Evolutionary conservation across 139 green algal species (phyloP).

Genomic region (Chlorella ohadii): DNA sequence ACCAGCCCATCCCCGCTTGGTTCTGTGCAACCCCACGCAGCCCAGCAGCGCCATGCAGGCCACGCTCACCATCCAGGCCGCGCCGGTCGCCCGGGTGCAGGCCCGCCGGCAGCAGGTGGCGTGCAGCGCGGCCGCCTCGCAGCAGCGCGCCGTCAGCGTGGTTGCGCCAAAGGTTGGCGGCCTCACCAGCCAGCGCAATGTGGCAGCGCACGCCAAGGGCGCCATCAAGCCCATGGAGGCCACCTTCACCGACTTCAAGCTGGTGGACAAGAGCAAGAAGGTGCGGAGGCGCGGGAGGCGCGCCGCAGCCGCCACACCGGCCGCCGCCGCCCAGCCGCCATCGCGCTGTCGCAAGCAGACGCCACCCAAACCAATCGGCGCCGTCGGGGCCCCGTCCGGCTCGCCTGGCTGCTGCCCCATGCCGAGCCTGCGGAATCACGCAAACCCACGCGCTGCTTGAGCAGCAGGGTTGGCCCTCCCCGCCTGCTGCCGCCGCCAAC

Average conservation of each 20-base stretch:
- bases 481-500: no score
- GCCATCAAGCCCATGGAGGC: slow-evolving; percentile 37
- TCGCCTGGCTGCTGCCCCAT: no score
- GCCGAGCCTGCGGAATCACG: no score
- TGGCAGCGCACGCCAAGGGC: slow-evolving; percentile 31
- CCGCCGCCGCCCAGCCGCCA: not conserved
- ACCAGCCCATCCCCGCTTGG: not conserved
- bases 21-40: not conserved
- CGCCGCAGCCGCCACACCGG: no score
- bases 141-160: not conserved
- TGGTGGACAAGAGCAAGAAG: slow-evolving; percentile 31
- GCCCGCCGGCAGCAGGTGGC: slow-evolving; percentile 10
- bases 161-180: slow-evolving; percentile 17
- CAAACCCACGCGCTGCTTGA: no score
- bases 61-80: not conserved
- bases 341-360: no score
- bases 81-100: not conserved
- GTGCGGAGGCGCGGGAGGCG: not conserved
- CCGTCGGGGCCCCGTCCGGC: no score
- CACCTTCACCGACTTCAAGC: slow-evolving; percentile 30
- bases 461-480: no score
- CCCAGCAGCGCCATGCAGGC: slow-evolving; percentile 14
- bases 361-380: no score
- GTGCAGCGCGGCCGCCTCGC: not conserved
- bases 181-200: slow-evolving; percentile 5